Evolutionary conservation across 768 basidiomycete genomes (phyloP).

Genomic region (Melanogaster broomeanus): DNA sequence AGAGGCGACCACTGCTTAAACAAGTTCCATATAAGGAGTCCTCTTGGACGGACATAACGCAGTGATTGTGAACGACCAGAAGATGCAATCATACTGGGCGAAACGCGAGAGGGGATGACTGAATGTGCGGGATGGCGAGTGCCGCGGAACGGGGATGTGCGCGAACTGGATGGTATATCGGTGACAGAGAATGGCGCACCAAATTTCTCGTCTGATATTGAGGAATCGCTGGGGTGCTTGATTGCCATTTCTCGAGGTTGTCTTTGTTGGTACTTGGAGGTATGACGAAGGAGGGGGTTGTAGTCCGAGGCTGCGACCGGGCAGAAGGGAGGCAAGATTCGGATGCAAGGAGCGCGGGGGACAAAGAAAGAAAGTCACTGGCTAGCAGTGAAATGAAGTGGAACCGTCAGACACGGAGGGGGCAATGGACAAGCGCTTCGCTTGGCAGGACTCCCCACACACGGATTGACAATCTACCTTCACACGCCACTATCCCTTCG

Average conservation of each 20-base stretch:
- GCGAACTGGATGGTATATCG: slow-evolving; percentile 22
- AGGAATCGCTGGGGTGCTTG: not conserved
- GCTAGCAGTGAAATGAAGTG: too few species aligned
- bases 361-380: too few species aligned
- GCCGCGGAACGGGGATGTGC: slow-evolving; percentile 14
- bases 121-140: slow-evolving; percentile 16
- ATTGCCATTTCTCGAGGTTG: not conserved
- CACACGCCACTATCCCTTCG: too few species aligned
- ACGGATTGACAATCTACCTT: too few species aligned
- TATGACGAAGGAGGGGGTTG: slow-evolving; percentile 10
- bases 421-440: too few species aligned
- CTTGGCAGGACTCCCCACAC: too few species aligned
- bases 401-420: too few species aligned
- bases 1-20: slow-evolving; percentile 78
- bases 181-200: slow-evolving; percentile 4
- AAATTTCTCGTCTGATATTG: slow-evolving; percentile 27
- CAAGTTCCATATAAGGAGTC: slow-evolving; percentile 56
- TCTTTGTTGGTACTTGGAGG: slow-evolving; percentile 13
- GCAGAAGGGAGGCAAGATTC: too few species aligned
- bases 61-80: slow-evolving; percentile 18
- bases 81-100: too few species aligned
- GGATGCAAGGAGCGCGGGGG: too few species aligned
- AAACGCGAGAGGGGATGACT: slow-evolving; percentile 20
- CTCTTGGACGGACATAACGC: slow-evolving; percentile 46
- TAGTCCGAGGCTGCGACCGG: too few species aligned